Conservation (phyloP, 768 basidiomycete genomes). For the Naganishia vaughanmartiniae region DNA sequence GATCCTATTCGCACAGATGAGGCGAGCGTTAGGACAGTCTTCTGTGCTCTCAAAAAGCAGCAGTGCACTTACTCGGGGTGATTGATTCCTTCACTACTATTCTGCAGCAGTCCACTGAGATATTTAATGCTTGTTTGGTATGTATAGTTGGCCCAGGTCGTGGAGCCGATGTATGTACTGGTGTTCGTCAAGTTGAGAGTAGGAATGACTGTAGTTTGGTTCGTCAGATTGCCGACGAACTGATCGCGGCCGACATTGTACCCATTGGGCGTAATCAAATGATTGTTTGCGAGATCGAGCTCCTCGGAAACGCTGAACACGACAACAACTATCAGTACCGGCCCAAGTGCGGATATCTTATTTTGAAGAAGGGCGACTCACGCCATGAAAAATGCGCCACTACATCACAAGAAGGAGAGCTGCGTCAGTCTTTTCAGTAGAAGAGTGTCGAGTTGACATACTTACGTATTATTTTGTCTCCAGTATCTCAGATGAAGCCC, state of each 20-base stretch:
- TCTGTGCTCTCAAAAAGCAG: not conserved
- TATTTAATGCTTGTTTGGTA: conserved; percentile 71
- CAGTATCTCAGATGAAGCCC: conserved; percentile 88
- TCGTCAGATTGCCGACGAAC: conserved; percentile 79
- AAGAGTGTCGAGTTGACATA: not conserved
- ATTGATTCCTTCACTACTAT: conserved; percentile 59
- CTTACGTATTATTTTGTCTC: conserved; percentile 63
- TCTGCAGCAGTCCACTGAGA: conserved; percentile 66
- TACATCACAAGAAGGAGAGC: not conserved
- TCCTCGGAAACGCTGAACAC: conserved; percentile 38
- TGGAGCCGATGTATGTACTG: conserved; percentile 64
- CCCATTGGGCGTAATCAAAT: conserved; percentile 73
- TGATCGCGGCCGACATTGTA: conserved; percentile 82
- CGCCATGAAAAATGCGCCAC: conserved; percentile 47
- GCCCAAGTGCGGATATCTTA: not conserved
- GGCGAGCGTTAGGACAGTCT: not conserved
- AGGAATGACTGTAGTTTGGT: conserved; percentile 42
- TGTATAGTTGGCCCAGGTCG: conserved; percentile 65
- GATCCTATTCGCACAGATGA: conserved; percentile 32
- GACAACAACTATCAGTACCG: not conserved
- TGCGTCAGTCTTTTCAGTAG: not conserved
- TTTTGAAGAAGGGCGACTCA: conserved; percentile 3
- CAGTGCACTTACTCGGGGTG: conserved; percentile 37
- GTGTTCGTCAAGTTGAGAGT: conserved; percentile 57
- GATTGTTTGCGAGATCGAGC: conserved; percentile 55